Conservation (phyloP, 192 early-diverging fungal species). For the Neocallimastix lanati region DNA sequence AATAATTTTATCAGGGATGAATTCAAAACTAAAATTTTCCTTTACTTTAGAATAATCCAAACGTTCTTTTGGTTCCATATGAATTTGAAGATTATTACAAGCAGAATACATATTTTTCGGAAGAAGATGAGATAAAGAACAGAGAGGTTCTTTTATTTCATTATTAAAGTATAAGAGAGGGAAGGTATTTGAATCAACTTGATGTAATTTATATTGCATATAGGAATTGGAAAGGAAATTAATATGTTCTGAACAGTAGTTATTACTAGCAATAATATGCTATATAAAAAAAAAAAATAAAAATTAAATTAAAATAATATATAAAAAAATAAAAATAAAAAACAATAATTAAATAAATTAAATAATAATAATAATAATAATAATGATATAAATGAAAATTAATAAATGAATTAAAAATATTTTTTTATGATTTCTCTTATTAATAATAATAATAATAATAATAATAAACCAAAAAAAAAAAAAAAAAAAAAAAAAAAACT, state of each 20-base stretch:
- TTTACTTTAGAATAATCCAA: not conserved
- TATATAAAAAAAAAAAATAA: not conserved
- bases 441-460: no score
- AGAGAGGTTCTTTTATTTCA: not conserved
- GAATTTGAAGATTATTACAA: not conserved
- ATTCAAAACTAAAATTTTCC: not conserved
- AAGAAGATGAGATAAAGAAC: no score
- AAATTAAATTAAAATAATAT: no score
- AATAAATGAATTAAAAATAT: no score
- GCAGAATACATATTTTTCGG: not conserved
- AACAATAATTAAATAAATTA: no score
- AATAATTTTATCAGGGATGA: not conserved
- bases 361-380: no score
- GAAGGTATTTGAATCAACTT: not conserved
- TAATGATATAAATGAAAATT: no score
- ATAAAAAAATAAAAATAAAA: no score
- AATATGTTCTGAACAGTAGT: not conserved
- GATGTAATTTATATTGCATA: not conserved
- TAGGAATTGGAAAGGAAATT: not conserved
- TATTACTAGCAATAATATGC: not conserved
- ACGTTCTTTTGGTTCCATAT: not conserved
- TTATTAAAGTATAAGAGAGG: not conserved
- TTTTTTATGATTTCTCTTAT: no score
- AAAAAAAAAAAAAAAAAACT: no score
- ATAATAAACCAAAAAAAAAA: no score